Evolutionary conservation across 495 filamentous ascomycete genomes (phyloP).

Genomic region (Penicillium roqueforti): DNA sequence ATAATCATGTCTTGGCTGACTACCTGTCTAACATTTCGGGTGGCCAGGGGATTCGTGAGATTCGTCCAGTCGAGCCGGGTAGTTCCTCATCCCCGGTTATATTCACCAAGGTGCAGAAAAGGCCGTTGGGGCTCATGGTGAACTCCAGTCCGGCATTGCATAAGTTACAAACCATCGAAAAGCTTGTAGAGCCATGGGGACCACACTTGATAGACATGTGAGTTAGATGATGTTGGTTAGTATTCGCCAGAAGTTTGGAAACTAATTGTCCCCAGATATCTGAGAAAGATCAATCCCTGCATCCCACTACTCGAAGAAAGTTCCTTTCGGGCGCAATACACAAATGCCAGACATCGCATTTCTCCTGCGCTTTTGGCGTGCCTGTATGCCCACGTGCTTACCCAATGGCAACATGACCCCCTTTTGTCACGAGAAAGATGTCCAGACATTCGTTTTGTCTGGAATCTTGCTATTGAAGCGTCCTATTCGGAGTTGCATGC

Average conservation of each 20-base stretch:
- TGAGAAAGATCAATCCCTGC: constrained; percentile 11
- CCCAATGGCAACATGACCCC: constrained; percentile 9
- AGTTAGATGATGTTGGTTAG: neutral
- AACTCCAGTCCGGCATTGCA: constrained; percentile 12
- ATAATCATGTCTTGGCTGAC: constrained; percentile 8
- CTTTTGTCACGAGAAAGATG: constrained; percentile 6
- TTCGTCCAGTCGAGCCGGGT: constrained; percentile 6
- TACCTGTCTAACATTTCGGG: constrained; percentile 10
- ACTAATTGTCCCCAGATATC: constrained; percentile 3
- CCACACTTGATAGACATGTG: constrained; percentile 5
- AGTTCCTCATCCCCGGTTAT: constrained; percentile 8
- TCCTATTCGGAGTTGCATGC: constrained; percentile 8
- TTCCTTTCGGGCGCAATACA: constrained; percentile 8
- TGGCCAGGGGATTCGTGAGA: constrained; percentile 10
- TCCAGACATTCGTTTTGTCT: constrained; percentile 12
- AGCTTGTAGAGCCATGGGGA: constrained; percentile 14
- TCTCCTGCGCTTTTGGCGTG: constrained; percentile 11
- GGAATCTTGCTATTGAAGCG: constrained; percentile 12
- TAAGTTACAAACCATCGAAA: constrained; percentile 14
- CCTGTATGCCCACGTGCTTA: constrained; percentile 9
- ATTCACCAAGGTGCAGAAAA: constrained; percentile 12
- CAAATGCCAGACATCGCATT: constrained; percentile 10
- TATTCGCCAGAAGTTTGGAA: constrained; percentile 6
- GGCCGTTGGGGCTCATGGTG: constrained; percentile 9
- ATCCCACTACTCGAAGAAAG: constrained; percentile 8